These are phyloP conservation scores for Kwoniella europaea DNA, from an alignment of 768 basidiomycete species.

Conservation along the genomic window DNA sequence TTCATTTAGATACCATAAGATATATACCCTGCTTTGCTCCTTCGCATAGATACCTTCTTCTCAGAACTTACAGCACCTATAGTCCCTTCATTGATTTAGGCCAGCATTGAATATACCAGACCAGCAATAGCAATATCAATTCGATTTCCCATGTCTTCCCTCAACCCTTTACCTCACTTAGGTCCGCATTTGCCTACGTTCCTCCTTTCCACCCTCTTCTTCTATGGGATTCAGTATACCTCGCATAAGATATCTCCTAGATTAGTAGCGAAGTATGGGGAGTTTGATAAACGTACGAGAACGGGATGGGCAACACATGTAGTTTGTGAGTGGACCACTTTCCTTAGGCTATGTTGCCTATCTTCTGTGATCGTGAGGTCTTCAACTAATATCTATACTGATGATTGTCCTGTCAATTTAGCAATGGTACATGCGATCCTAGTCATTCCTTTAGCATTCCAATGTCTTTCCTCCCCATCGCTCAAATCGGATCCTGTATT, in stretches of 20 bases:
- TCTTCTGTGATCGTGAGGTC: no score
- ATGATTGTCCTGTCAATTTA: no score
- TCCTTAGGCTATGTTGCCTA: not conserved
- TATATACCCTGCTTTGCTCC: not conserved
- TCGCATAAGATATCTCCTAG: slow-evolving; percentile 28
- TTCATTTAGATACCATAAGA: not conserved
- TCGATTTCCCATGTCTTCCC: not conserved
- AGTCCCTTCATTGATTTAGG: not conserved
- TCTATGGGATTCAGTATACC: slow-evolving; percentile 23
- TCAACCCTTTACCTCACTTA: slow-evolving; percentile 38
- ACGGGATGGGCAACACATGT: slow-evolving; percentile 33
- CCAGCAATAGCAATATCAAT: no score
- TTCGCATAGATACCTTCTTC: not conserved
- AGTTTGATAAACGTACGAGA: slow-evolving; percentile 31
- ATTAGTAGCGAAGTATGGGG: slow-evolving; percentile 9
- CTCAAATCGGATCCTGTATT: slow-evolving; percentile 71
- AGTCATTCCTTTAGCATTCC: slow-evolving; percentile 69
- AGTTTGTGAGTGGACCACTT: slow-evolving; percentile 29
- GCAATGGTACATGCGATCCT: slow-evolving; percentile 75
- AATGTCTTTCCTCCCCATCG: slow-evolving; percentile 63
- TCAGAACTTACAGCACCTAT: not conserved
- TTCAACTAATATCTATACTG: no score
- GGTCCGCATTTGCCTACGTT: slow-evolving; percentile 40
- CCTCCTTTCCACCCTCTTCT: slow-evolving; percentile 26
- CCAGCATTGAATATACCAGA: no score